Evolutionary conservation across 1,284 basidiomycete species (phyloP), one percentile per base, ranked within the genome.

Genomic region (Hemileia vastatrix): DNA sequence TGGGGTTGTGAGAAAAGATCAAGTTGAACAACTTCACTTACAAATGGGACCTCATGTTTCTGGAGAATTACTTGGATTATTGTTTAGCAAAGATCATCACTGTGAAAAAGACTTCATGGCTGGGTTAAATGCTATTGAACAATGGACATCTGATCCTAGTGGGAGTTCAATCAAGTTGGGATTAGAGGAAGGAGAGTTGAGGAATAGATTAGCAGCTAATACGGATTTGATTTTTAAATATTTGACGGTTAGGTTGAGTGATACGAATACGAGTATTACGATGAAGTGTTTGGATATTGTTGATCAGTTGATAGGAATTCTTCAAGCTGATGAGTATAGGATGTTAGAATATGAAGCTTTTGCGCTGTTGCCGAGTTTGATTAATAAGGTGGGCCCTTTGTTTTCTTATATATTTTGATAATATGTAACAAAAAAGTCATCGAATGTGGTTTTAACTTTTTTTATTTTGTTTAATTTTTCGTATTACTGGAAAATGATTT

Each of bases 11-110:
- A 81, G 89, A 59, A 88, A 90, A 71, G 93, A 97, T 72, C 82
- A 95, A 18, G 82, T 87, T 44, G 94, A 97, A 52, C 79, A 86
- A 11, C 80, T 99, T 43, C 87, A 91, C 66, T 83, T 83, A 67
- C 95, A 98, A 76, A 95, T 96, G 88, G 91, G 95, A 69, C 81
- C 85, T 1, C 83, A 88, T 70, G 81, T 83, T 11, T 86, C 87
- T 9, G 84, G 85, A 63, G 87, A 90, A 4, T 78, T 97, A 2
- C 76, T 87, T n/a, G 78, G 82, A 4, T 83, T 84, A 40, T 80
- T 98, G 49, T 99, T 98, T 79, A 95, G 92, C 73, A 90, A 88
- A 67, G 94, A 96, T 72, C 94, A 98, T 76, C 89, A 88, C 68
- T 90, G 92, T 1, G 87, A 98, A 68, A 93, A 92, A 71, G 95